These are phyloP conservation scores for Podaxis mareebaensis DNA, from an alignment of 768 basidiomycete genomes.

Conservation along the genomic window DNA sequence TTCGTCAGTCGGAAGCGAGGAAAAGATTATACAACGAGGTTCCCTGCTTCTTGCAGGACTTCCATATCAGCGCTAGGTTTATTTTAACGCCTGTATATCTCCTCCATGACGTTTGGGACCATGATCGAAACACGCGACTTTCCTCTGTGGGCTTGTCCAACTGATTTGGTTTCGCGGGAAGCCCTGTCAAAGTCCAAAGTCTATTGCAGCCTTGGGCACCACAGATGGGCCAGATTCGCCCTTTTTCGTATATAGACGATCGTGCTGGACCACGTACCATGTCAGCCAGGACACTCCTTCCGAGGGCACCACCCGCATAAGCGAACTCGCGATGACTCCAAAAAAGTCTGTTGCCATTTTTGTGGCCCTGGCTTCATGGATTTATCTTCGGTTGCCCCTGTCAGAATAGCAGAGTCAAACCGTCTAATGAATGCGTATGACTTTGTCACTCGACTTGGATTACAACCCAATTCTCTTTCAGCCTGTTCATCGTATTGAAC, in stretches of 20 bases:
- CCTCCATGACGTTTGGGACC: conserved; percentile 6
- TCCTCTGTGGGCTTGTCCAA: not conserved
- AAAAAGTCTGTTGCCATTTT: not conserved
- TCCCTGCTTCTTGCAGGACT: conserved; percentile 7
- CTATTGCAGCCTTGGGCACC: not conserved
- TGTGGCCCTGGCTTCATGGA: not conserved
- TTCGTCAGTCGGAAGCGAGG: conserved; percentile 13
- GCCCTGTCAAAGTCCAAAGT: not conserved
- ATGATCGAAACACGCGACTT: conserved; percentile 6
- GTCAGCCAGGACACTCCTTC: not conserved
- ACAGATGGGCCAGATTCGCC: conserved; percentile 8
- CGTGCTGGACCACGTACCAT: not conserved
- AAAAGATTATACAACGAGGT: conserved; percentile 15
- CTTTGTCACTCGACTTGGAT: not conserved
- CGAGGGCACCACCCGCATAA: not conserved
- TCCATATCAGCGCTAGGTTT: conserved; percentile 12
- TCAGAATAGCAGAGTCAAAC: not conserved
- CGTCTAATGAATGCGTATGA: not conserved
- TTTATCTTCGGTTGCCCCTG: not conserved
- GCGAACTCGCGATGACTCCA: not conserved
- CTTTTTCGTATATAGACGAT: not conserved
- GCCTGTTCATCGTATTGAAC: not conserved
- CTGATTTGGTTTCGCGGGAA: conserved; percentile 11
- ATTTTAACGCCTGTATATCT: conserved; percentile 4
- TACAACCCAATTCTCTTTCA: not conserved